Evolutionary conservation across 768 basidiomycete genomes (phyloP), one percentile per base, ranked within the genome.

Genomic region (Russula ochroleuca): DNA sequence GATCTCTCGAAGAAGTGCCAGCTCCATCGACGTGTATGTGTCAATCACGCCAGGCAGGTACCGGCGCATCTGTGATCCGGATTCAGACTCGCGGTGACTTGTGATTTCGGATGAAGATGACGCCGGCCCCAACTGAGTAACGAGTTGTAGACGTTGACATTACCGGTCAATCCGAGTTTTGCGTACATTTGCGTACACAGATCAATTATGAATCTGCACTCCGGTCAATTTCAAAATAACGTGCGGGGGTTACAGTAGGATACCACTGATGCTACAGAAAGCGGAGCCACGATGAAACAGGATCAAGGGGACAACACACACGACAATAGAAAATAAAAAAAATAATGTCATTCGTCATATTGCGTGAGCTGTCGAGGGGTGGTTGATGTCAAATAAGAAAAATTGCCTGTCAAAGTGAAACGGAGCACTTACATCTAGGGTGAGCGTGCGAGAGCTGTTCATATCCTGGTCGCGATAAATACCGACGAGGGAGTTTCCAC

Each of bases 391-490:
- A 11, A 11, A 47, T 21, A 13, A 45, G 9, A 3, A n/a, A 3
- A 48, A 59, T 23, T 51, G 45, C 59, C 38, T 31, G 37, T 40
- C 25, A 62, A 21, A 1, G 11, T 51, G 51, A 37, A 62, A 48
- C 8, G 9, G 15, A 25, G 15, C 5, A 70, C 79, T 81, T 70
- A 98, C 88, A 77, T 98, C 94, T 55, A 98, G 81, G 1, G 94
- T 98, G 67, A 99, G 76, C 25, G 92, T 92, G 59, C 88, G 81
- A 5, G 95, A 97, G 70, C 92, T 94, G 70, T 96, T 96, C 63
- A 92, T 83, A 13, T 92, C 92, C 71, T 98, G 95, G 69, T 97
- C 94, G 19, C 95, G 85, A 74, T 94, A 94, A 41, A 97, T 93
- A 5, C 95, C 95, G 28, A 98, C 94, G 49, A 98, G 79, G 1